Evolutionary conservation across 352 stramenopile species (phyloP).

Genomic region (Pythium brassicae): DNA sequence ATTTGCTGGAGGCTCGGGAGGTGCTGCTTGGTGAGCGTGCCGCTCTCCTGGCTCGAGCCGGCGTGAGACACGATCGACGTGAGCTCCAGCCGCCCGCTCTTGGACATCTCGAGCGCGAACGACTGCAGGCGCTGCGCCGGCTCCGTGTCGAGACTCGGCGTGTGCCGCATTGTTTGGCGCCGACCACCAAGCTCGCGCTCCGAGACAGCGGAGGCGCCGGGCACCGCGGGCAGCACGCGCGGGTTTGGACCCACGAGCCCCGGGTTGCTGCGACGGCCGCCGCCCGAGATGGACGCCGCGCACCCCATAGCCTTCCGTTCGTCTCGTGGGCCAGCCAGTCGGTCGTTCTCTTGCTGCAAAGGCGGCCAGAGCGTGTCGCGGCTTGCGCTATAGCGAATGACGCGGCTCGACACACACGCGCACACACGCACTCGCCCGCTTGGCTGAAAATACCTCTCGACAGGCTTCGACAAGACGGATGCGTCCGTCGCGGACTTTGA

Average conservation of each 20-base stretch:
- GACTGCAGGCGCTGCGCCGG: conserved; percentile 26
- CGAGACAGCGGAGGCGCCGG: neutral
- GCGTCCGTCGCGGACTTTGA: no score
- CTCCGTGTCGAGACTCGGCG: conserved; percentile 21
- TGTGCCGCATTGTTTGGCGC: conserved; percentile 24
- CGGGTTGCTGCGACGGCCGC: neutral
- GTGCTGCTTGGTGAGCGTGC: conserved; percentile 47
- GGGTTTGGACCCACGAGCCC: conserved; percentile 2
- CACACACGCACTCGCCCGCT: no score
- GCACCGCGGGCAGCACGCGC: conserved; percentile 6
- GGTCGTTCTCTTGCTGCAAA: no score
- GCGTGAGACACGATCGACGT: conserved; percentile 50
- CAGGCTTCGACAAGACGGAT: no score
- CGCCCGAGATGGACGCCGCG: conserved; percentile 17
- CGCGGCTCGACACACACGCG: no score
- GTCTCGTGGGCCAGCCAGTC: neutral
- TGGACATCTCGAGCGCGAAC: conserved; percentile 52
- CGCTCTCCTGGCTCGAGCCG: conserved; percentile 24
- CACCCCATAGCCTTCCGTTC: conserved; percentile 16
- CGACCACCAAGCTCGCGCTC: conserved; percentile 4
- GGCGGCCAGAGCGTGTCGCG: no score
- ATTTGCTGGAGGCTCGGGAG: conserved; percentile 46
- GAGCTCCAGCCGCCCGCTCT: conserved; percentile 47
- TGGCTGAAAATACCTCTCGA: no score
- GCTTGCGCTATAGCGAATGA: no score